Conservation (phyloP, 2,329 filamentous ascomycete species). For the Trichophyton schoenleinii region DNA sequence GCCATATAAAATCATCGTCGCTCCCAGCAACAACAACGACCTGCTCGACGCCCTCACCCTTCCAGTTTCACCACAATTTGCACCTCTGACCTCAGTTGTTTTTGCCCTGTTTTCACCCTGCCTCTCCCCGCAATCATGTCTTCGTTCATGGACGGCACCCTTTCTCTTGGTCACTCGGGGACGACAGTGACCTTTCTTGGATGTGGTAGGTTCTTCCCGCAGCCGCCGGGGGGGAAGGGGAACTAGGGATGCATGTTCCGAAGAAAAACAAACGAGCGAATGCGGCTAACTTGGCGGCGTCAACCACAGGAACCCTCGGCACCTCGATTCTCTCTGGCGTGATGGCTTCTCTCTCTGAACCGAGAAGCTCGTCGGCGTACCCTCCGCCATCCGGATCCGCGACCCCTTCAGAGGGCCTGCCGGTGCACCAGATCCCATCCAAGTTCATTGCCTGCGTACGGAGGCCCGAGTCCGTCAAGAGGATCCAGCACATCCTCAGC, state of each 20-base stretch:
- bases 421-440: conserved; percentile 51
- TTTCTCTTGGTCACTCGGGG: not conserved
- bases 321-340: conserved; percentile 74
- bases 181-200: conserved; percentile 51
- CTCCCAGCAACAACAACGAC: not conserved
- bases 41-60: not conserved
- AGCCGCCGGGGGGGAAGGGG: not conserved
- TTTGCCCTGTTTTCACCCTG: not conserved
- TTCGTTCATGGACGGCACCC: not conserved
- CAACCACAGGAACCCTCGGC: conserved; percentile 59
- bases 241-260: not conserved
- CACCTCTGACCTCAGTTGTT: not conserved
- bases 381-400: conserved; percentile 28
- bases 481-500: conserved; percentile 53
- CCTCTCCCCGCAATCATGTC: not conserved
- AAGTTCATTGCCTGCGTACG: conserved; percentile 73
- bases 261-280: not conserved
- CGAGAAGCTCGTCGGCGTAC: conserved; percentile 28
- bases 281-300: conserved; percentile 1
- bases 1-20: not conserved
- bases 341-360: conserved; percentile 52
- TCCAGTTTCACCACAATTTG: not conserved
- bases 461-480: conserved; percentile 54
- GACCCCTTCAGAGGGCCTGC: conserved; percentile 24
- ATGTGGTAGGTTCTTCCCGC: conserved; percentile 46